phyloP scores from a whole-genome alignment of 441 rosid species.

The Omphalea diandra region DNA sequence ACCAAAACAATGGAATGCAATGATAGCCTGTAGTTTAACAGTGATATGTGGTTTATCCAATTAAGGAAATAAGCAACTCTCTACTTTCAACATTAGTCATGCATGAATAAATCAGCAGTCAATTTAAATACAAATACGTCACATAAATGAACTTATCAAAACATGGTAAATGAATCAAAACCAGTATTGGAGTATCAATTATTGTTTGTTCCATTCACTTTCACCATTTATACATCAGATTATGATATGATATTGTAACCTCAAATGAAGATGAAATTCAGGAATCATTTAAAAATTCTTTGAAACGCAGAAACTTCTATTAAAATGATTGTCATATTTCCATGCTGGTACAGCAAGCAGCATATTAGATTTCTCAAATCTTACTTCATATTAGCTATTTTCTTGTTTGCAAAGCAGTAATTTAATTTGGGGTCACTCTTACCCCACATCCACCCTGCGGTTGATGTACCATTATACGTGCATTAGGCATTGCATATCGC shows the following conservation, averaged over 20 bases:
- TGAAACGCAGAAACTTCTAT: not conserved
- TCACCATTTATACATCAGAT: not conserved
- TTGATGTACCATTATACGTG: constrained; percentile 90
- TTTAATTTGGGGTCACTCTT: constrained; percentile 28
- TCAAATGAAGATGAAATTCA: not conserved
- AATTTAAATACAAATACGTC: no score
- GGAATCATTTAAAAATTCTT: not conserved
- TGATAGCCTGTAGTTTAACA: no score
- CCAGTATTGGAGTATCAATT: not conserved
- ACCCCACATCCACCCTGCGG: constrained; percentile 92
- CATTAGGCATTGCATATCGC: constrained; percentile 95
- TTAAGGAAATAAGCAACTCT: no score
- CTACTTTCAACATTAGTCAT: no score
- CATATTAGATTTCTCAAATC: not conserved
- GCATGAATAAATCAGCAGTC: no score
- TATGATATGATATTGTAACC: not conserved
- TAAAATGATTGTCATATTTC: not conserved
- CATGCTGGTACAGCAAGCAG: not conserved
- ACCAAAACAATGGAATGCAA: no score
- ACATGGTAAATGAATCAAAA: no score
- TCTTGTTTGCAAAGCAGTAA: constrained; percentile 11
- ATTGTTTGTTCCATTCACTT: not conserved
- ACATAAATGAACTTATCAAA: no score
- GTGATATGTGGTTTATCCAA: no score
- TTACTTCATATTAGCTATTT: not conserved